These are phyloP conservation scores for Globisporangium megalacanthum DNA, from an alignment of 352 stramenopile genomes.

Conservation along the genomic window DNA sequence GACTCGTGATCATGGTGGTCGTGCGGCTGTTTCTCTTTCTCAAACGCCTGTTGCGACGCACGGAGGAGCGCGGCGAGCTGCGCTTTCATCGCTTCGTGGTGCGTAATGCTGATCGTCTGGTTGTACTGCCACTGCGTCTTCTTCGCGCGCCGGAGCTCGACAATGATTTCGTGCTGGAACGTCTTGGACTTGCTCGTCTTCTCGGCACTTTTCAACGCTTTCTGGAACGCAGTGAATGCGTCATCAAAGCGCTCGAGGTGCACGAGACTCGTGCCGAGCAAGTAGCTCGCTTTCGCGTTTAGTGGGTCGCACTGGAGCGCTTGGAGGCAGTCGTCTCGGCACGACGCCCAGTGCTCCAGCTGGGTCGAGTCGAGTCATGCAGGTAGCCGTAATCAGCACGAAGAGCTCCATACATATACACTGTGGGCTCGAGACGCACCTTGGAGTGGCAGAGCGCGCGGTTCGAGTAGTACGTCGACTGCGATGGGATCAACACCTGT, in stretches of 20 bases:
- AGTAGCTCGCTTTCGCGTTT: conserved; percentile 75
- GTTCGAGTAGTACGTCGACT: conserved; percentile 78
- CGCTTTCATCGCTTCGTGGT: conserved; percentile 35
- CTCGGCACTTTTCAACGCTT: conserved; percentile 40
- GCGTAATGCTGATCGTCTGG: conserved; percentile 28
- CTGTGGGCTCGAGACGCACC: conserved; percentile 13
- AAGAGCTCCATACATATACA: too few species aligned
- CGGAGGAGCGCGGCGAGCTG: conserved; percentile 38
- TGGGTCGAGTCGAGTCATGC: conserved; percentile 14
- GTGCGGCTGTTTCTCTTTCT: conserved; percentile 11
- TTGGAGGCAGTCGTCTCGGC: conserved; percentile 54
- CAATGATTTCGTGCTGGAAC: conserved; percentile 54
- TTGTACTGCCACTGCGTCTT: conserved; percentile 58
- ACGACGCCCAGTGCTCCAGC: conserved; percentile 54
- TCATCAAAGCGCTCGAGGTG: conserved; percentile 43
- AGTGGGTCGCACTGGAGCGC: conserved; percentile 50
- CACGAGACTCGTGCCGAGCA: conserved; percentile 57
- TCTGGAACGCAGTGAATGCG: conserved; percentile 44
- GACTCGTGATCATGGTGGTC: too few species aligned
- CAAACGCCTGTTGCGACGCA: too few species aligned
- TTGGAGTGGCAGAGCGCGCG: conserved; percentile 71
- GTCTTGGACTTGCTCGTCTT: conserved; percentile 49
- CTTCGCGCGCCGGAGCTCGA: conserved; percentile 52
- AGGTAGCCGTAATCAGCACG: not conserved
- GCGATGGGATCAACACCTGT: conserved; percentile 48